These are phyloP conservation scores for Ogataea kodamae DNA, from an alignment of 805 yeast genomes.

Conservation along the genomic window DNA sequence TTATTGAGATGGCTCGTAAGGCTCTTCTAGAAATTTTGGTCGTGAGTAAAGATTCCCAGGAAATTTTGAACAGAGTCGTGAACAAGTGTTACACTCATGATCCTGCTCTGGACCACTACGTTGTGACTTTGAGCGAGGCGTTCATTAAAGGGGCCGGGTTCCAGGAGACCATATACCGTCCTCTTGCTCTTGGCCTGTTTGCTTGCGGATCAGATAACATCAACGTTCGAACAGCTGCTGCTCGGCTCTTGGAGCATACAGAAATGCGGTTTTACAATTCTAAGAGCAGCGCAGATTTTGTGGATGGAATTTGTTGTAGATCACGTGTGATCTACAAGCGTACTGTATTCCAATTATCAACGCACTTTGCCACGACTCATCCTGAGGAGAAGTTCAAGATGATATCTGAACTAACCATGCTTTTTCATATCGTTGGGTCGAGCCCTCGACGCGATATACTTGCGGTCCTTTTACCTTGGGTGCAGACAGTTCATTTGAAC, in stretches of 20 bases:
- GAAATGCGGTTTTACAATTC: conserved; percentile 59
- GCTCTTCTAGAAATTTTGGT: conserved; percentile 69
- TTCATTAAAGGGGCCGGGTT: conserved; percentile 47
- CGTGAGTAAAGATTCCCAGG: conserved; percentile 53
- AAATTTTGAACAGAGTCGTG: conserved; percentile 55
- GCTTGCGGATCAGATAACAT: conserved; percentile 72
- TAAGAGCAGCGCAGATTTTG: conserved; percentile 52
- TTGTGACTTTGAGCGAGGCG: conserved; percentile 65
- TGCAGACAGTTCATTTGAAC: conserved; percentile 72
- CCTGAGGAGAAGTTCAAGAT: conserved; percentile 58
- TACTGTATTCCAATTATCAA: conserved; percentile 75
- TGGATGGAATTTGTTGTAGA: conserved; percentile 67
- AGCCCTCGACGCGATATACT: conserved; percentile 72
- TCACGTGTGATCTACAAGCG: conserved; percentile 84
- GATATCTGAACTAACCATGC: conserved; percentile 69
- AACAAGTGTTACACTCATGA: conserved; percentile 65
- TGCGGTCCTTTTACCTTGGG: conserved; percentile 86
- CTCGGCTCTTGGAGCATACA: conserved; percentile 60
- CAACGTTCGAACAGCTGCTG: conserved; percentile 69
- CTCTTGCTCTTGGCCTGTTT: conserved; percentile 71
- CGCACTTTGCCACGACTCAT: conserved; percentile 59
- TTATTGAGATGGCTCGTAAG: conserved; percentile 59
- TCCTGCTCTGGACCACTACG: conserved; percentile 63
- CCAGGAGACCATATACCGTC: conserved; percentile 56
- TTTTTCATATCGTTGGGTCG: conserved; percentile 56